Evolutionary conservation across 2,329 filamentous ascomycete species (phyloP).

Genomic region (Ustulina deusta): DNA sequence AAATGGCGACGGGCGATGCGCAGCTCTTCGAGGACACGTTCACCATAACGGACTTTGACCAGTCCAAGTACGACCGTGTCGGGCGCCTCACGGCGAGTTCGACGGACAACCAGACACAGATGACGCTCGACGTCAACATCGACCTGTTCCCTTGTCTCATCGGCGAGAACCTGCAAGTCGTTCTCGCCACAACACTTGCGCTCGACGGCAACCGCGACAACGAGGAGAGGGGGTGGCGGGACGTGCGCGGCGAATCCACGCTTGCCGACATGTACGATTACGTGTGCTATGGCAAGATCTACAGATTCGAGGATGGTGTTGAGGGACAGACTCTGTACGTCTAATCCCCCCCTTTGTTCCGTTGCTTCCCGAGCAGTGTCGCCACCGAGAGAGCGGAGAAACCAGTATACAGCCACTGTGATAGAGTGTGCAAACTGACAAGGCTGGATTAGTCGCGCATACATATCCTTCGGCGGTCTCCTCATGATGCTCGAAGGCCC

Average conservation of each 20-base stretch:
- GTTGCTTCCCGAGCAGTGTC: not conserved
- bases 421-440: slow-evolving; percentile 16
- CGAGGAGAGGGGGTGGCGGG: slow-evolving; percentile 76
- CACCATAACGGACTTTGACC: slow-evolving; percentile 81
- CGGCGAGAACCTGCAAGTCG: slow-evolving; percentile 82
- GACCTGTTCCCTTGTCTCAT: slow-evolving; percentile 85
- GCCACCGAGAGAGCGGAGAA: not conserved
- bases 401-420: not conserved
- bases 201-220: slow-evolving; percentile 59
- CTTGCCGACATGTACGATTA: slow-evolving; percentile 87
- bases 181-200: slow-evolving; percentile 85
- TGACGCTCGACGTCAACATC: slow-evolving; percentile 92
- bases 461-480: slow-evolving; percentile 92
- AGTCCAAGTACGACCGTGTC: slow-evolving; percentile 94
- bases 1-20: slow-evolving; percentile 77
- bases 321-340: slow-evolving; percentile 88
- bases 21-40: slow-evolving; percentile 96
- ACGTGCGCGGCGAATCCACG: slow-evolving; percentile 71
- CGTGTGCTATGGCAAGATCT: slow-evolving; percentile 89
- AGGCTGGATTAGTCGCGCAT: slow-evolving; percentile 77
- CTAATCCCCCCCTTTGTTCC: not conserved
- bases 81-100: slow-evolving; percentile 85
- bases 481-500: slow-evolving; percentile 92
- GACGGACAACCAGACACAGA: slow-evolving; percentile 77
- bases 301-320: slow-evolving; percentile 84